Percentiles rank a stretch among this genome's conserved stretches.
phyloP scores from a whole-genome alignment of 148 eudicot genomes.

The Camellia granthamiana region DNA sequence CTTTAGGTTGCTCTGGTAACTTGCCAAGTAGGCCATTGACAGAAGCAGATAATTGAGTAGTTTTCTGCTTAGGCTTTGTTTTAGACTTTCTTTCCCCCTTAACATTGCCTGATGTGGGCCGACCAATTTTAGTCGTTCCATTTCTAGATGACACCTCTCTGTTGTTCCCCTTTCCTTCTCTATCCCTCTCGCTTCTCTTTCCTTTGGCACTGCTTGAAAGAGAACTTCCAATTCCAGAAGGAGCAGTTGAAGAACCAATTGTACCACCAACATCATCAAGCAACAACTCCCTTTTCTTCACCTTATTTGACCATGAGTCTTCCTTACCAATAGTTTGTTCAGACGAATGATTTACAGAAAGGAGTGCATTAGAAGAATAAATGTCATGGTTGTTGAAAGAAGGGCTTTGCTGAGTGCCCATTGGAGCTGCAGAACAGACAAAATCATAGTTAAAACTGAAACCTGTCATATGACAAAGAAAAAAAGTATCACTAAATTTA shows the following conservation, averaged over 20 bases:
- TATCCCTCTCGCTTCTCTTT: conserved; percentile 68
- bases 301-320: conserved; percentile 45
- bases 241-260: conserved; percentile 17
- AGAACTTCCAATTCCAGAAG: conserved; percentile 42
- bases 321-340: conserved; percentile 36
- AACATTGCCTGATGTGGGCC: conserved; percentile 37
- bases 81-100: conserved; percentile 67
- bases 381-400: conserved; percentile 32
- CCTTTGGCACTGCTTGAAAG: conserved; percentile 55
- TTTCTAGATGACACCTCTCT: conserved; percentile 41
- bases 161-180: conserved; percentile 50
- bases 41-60: conserved; percentile 48
- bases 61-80: conserved; percentile 61
- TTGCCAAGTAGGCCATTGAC: conserved; percentile 41
- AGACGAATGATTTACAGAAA: conserved; percentile 24
- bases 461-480: neutral
- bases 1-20: conserved; percentile 43
- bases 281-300: conserved; percentile 46
- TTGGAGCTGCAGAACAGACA: conserved; percentile 26
- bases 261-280: conserved; percentile 54
- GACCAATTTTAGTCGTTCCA: conserved; percentile 46
- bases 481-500: neutral
- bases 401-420: conserved; percentile 45
- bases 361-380: conserved; percentile 28
- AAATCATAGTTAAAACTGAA: neutral